A percentile compares a stretch with the other conserved stretches of the same genome.
Conservation (phyloP, 371 early-diverging fungal species). For the Coemansia sp. region DNA sequence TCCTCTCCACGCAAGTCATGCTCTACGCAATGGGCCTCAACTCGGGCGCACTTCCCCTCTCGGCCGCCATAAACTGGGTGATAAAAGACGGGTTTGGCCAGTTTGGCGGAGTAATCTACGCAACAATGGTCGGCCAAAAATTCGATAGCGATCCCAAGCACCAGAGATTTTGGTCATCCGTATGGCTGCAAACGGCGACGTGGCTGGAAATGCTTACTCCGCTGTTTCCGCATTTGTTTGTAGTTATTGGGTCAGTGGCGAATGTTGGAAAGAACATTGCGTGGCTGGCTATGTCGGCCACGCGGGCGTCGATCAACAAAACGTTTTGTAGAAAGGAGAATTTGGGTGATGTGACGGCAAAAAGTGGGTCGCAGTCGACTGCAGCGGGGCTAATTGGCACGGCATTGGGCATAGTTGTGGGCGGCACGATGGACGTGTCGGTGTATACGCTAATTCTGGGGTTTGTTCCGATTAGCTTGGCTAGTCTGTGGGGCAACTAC, state of each 20-base stretch:
- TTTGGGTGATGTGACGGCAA: slow-evolving; percentile 77
- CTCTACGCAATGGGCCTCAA: slow-evolving; percentile 73
- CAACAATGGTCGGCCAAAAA: slow-evolving; percentile 59
- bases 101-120: slow-evolving; percentile 79
- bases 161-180: slow-evolving; percentile 64
- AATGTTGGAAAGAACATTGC: slow-evolving; percentile 80
- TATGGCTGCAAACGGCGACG: slow-evolving; percentile 66
- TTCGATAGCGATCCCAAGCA: slow-evolving; percentile 79
- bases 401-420: slow-evolving; percentile 37
- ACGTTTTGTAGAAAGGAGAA: slow-evolving; percentile 67
- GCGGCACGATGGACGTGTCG: slow-evolving; percentile 41
- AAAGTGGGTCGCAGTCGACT: slow-evolving; percentile 72
- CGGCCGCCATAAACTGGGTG: slow-evolving; percentile 82
- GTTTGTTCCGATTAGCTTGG: slow-evolving; percentile 42
- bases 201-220: slow-evolving; percentile 71
- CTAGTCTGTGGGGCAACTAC: slow-evolving; percentile 51
- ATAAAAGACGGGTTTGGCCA: slow-evolving; percentile 84
- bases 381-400: slow-evolving; percentile 76
- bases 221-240: slow-evolving; percentile 64
- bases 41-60: slow-evolving; percentile 63
- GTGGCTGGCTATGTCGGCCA: slow-evolving; percentile 73
- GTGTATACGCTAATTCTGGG: slow-evolving; percentile 30
- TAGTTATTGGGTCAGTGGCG: slow-evolving; percentile 67
- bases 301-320: slow-evolving; percentile 71
- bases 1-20: slow-evolving; percentile 73